Conservation (phyloP, 768 basidiomycete genomes). For the Cubamyces lactineus region DNA sequence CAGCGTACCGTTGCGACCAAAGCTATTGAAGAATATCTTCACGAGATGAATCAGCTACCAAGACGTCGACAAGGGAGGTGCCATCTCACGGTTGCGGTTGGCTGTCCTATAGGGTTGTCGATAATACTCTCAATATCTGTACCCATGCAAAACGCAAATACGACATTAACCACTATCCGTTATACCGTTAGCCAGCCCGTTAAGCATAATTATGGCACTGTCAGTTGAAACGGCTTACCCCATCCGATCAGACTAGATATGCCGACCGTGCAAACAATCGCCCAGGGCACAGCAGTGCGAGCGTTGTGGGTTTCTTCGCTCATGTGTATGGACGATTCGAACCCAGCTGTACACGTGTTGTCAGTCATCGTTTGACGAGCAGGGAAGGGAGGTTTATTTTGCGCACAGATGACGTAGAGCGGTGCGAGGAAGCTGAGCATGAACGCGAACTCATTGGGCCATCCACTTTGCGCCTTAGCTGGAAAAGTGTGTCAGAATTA, state of each 20-base stretch:
- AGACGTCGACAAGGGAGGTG: neutral
- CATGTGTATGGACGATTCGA: conserved; percentile 60
- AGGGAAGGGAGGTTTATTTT: neutral
- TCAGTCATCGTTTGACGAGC: no score
- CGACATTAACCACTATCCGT: conserved; percentile 50
- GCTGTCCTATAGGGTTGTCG: conserved; percentile 50
- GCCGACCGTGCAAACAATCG: conserved; percentile 54
- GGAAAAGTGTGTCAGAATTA: no score
- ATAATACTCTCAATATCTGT: conserved; percentile 45
- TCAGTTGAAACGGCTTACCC: conserved; percentile 43
- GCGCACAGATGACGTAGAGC: conserved; percentile 8
- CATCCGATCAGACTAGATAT: conserved; percentile 56
- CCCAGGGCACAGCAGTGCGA: conserved; percentile 61
- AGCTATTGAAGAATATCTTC: conserved; percentile 36
- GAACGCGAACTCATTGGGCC: conserved; percentile 54
- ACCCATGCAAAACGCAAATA: conserved; percentile 67
- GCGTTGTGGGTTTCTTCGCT: conserved; percentile 68
- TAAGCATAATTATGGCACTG: no score
- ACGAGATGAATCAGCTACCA: neutral
- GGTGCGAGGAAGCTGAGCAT: conserved; percentile 50
- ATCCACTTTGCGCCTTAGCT: conserved; percentile 44
- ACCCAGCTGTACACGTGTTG: conserved; percentile 23
- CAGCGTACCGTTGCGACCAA: conserved; percentile 41
- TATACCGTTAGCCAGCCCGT: no score
- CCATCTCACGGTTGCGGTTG: conserved; percentile 52